Evolutionary conservation across 2,329 filamentous ascomycete species (phyloP).

Genomic region (Rhexocercosporidium sp.): DNA sequence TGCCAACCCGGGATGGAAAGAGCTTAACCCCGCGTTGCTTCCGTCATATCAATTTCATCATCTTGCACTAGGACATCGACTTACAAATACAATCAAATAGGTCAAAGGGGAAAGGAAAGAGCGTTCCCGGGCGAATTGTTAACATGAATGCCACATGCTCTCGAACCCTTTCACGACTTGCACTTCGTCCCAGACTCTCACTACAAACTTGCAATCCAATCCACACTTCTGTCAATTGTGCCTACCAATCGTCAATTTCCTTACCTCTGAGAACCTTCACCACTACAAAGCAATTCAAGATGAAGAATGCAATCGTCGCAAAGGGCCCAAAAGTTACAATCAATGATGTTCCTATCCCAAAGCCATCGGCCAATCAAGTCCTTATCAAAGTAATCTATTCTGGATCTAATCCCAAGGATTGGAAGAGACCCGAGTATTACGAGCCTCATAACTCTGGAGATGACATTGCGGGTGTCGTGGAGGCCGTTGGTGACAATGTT

Average conservation of each 20-base stretch:
- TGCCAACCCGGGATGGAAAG: too few species aligned
- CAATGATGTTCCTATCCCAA: constrained; percentile 40
- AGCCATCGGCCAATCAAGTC: constrained; percentile 40
- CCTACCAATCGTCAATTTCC: not conserved
- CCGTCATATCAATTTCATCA: constrained; percentile 5
- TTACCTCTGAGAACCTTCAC: not conserved
- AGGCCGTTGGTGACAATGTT: constrained; percentile 54
- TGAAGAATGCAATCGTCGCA: constrained; percentile 42
- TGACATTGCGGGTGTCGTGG: constrained; percentile 49
- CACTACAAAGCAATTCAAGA: constrained; percentile 17
- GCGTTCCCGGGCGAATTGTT: not conserved
- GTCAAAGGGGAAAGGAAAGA: not conserved
- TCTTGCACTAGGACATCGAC: not conserved
- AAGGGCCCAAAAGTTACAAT: constrained; percentile 37
- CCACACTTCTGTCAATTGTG: not conserved
- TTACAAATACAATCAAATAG: constrained; percentile 9
- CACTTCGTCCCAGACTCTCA: not conserved
- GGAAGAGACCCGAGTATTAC: constrained; percentile 33
- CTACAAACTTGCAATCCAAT: not conserved
- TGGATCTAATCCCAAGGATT: constrained; percentile 42
- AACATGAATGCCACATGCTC: not conserved
- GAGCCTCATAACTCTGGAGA: constrained; percentile 41
- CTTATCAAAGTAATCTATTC: constrained; percentile 42
- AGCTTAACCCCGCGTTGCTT: constrained; percentile 8
- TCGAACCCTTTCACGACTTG: not conserved